A percentile compares a stretch with the other conserved stretches of the same genome.
phyloP scores from a whole-genome alignment of 768 basidiomycete genomes.

The Tylopilus plumbeoviolaceoides region DNA sequence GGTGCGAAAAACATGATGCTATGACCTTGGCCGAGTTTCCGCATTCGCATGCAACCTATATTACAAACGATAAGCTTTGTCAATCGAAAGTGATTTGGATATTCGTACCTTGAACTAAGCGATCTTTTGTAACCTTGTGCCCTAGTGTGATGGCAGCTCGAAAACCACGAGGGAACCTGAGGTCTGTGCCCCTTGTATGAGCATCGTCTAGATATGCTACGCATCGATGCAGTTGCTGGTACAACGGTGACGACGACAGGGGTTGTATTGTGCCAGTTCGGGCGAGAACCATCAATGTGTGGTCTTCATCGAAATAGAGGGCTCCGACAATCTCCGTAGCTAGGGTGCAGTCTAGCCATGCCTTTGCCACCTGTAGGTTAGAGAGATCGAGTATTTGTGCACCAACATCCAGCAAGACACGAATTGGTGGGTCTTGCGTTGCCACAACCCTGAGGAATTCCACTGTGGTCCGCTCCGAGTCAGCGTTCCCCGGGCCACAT shows the following conservation, averaged over 20 bases:
- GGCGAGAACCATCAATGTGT: neutral
- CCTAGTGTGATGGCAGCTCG: neutral
- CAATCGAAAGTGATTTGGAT: too few species aligned
- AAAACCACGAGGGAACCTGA: neutral
- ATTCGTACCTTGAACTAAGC: neutral
- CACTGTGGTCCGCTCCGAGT: neutral
- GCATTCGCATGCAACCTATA: too few species aligned
- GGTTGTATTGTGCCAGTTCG: neutral
- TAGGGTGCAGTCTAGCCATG: neutral
- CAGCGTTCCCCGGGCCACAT: neutral
- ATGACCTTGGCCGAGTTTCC: too few species aligned
- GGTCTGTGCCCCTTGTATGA: neutral
- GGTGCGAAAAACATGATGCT: too few species aligned
- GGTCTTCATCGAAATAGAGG: neutral
- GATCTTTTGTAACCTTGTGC: neutral
- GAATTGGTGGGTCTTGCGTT: neutral
- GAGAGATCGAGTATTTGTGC: neutral
- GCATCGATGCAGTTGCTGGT: neutral
- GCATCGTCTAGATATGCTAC: neutral
- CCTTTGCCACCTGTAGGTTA: neutral
- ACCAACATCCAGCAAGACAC: neutral
- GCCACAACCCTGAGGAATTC: neutral
- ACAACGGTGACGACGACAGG: neutral
- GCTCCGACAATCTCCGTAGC: neutral
- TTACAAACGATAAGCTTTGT: too few species aligned